phyloP scores from a whole-genome alignment of 352 stramenopile genomes.

The Thalassiosira allenii region DNA sequence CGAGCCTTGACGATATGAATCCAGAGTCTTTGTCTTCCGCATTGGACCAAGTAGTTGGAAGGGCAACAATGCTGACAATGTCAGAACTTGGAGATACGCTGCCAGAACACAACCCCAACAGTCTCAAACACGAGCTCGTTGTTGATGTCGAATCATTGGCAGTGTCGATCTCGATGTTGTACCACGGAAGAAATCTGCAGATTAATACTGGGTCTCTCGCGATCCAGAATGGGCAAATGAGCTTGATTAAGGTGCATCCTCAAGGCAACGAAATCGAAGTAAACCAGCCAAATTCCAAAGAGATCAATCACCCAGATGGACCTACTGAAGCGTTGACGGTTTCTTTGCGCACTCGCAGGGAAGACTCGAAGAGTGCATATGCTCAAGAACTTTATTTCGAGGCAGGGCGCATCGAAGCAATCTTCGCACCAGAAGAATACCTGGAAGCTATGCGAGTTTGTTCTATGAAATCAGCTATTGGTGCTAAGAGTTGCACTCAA shows the following conservation, averaged over 20 bases:
- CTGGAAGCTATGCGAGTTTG: slow-evolving; percentile 35
- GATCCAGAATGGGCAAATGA: slow-evolving; percentile 44
- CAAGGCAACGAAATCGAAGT: slow-evolving; percentile 1
- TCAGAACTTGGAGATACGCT: slow-evolving; percentile 23
- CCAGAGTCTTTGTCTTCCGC: no score
- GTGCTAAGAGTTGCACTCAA: neutral
- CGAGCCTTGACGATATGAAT: no score
- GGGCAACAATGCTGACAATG: slow-evolving; percentile 32
- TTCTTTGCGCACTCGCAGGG: slow-evolving; percentile 11
- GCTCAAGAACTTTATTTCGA: slow-evolving; percentile 52
- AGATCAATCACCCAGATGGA: slow-evolving; percentile 17
- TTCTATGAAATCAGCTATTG: slow-evolving; percentile 14
- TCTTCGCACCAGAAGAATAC: slow-evolving; percentile 48
- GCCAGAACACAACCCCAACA: neutral
- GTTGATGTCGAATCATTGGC: slow-evolving; percentile 43
- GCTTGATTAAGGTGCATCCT: slow-evolving; percentile 40
- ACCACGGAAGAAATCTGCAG: slow-evolving; percentile 39
- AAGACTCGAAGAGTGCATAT: neutral
- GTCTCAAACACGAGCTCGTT: slow-evolving; percentile 33
- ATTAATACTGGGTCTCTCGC: slow-evolving; percentile 25
- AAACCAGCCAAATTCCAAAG: slow-evolving; percentile 7
- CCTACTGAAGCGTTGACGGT: slow-evolving; percentile 19
- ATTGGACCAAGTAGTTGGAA: no score
- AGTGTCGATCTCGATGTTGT: slow-evolving; percentile 33
- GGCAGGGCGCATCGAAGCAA: slow-evolving; percentile 32